Conservation (phyloP, 2,329 filamentous ascomycete species). For the Aspergillus brasiliensis region DNA sequence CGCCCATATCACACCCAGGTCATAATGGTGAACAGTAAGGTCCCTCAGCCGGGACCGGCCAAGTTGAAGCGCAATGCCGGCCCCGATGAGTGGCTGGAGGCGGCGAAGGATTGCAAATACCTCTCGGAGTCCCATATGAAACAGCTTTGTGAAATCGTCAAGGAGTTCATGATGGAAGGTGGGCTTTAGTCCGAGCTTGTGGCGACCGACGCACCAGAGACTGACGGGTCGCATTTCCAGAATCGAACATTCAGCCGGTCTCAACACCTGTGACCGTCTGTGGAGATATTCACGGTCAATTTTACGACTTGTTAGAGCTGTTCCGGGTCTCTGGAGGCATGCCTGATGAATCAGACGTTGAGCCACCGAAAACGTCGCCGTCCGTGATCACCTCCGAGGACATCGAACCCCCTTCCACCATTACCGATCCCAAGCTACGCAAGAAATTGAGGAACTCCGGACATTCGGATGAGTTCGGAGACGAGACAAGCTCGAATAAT, state of each 20-base stretch:
- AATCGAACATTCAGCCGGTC: conserved; percentile 99
- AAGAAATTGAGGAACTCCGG: conserved; percentile 71
- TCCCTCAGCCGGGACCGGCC: conserved; percentile 89
- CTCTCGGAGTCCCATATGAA: conserved; percentile 97
- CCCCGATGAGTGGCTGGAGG: conserved; percentile 93
- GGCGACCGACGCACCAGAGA: not conserved
- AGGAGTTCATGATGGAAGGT: conserved; percentile 99
- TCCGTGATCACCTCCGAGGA: conserved; percentile 85
- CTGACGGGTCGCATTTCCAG: conserved; percentile 50
- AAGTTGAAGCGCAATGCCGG: conserved; percentile 80
- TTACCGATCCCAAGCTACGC: conserved; percentile 82
- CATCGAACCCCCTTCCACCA: conserved; percentile 85
- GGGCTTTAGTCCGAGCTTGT: conserved; percentile 17
- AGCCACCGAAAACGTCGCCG: conserved; percentile 68
- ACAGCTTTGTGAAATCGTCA: conserved; percentile 96
- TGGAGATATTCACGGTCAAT: conserved; percentile 97
- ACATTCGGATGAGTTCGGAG: conserved; percentile 31
- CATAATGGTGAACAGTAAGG: conserved; percentile 53
- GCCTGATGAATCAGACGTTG: conserved; percentile 76
- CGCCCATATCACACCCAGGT: not conserved
- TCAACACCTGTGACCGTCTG: conserved; percentile 94
- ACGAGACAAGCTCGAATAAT: conserved; percentile 17
- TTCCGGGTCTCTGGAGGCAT: conserved; percentile 96
- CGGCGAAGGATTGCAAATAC: conserved; percentile 96
- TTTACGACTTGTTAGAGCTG: conserved; percentile 95